Evolutionary conservation across 495 filamentous ascomycete species (phyloP).

Genomic region (Daldinia loculata): DNA sequence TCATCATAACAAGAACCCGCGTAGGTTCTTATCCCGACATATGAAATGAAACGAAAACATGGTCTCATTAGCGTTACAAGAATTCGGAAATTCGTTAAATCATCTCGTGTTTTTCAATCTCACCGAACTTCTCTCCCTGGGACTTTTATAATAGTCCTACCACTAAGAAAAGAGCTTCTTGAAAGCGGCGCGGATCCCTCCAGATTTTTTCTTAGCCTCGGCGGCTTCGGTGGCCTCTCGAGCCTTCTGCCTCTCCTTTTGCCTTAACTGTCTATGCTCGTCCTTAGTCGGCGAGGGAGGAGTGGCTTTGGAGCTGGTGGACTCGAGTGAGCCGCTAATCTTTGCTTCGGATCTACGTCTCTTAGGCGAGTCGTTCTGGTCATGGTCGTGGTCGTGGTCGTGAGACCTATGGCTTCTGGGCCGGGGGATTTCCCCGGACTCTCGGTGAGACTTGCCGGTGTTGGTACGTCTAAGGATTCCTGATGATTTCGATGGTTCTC

Average conservation of each 20-base stretch:
- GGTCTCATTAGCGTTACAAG: constrained; percentile 22
- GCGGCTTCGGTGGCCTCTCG: constrained; percentile 25
- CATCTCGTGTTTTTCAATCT: constrained; percentile 4
- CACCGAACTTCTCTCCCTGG: background rate
- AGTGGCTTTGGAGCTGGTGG: constrained; percentile 19
- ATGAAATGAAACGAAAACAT: constrained; percentile 20
- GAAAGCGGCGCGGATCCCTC: constrained; percentile 25
- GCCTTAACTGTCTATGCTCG: constrained; percentile 14
- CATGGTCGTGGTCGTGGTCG: constrained; percentile 12
- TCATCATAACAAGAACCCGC: background rate
- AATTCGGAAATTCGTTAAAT: constrained; percentile 14
- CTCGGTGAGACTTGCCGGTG: constrained; percentile 41
- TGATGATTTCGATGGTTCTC: constrained; percentile 37
- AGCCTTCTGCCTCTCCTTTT: constrained; percentile 34
- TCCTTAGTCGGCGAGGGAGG: constrained; percentile 16
- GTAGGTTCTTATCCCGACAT: constrained; percentile 7
- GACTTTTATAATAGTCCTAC: background rate
- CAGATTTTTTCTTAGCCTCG: constrained; percentile 26
- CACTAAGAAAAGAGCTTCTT: constrained; percentile 32
- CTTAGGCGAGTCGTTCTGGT: constrained; percentile 22
- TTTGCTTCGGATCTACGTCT: constrained; percentile 23
- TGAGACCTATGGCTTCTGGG: constrained; percentile 32
- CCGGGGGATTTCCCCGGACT: constrained; percentile 30
- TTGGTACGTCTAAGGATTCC: constrained; percentile 49
- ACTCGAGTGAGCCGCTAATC: constrained; percentile 3